phyloP scores from a whole-genome alignment of 768 basidiomycete species.

The Agaricus blazei region DNA sequence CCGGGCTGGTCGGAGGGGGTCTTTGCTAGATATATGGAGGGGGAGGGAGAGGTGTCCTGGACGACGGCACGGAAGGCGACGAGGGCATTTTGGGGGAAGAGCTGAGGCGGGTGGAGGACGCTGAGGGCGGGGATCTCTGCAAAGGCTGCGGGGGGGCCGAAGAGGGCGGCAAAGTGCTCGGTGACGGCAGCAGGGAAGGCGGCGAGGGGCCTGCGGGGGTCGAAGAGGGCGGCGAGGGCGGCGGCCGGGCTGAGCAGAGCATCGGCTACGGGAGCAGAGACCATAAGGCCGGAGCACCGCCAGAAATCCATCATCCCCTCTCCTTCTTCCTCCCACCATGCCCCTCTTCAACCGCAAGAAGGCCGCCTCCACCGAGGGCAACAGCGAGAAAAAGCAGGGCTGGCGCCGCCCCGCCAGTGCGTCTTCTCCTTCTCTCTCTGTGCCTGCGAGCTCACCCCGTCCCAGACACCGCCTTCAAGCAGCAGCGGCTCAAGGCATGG shows the following conservation, averaged over 20 bases:
- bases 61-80: conserved; percentile 76
- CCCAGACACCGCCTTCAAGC: conserved; percentile 96
- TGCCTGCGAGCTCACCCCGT: conserved; percentile 13
- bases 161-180: conserved; percentile 40
- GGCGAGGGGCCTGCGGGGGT: conserved; percentile 21
- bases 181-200: conserved; percentile 39
- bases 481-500: conserved; percentile 99
- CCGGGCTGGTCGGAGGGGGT: conserved; percentile 41
- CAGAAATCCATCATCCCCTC: not conserved
- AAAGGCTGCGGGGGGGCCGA: conserved; percentile 34
- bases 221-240: conserved; percentile 46
- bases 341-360: conserved; percentile 56
- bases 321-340: conserved; percentile 30
- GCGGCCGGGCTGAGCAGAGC: conserved; percentile 41
- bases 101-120: conserved; percentile 41
- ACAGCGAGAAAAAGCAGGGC: conserved; percentile 75
- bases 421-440: conserved; percentile 22
- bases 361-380: conserved; percentile 19
- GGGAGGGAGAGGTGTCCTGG: conserved; percentile 73
- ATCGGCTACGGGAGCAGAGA: conserved; percentile 42
- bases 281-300: conserved; percentile 33
- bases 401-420: conserved; percentile 84
- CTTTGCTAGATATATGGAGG: conserved; percentile 65
- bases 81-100: conserved; percentile 46
- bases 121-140: conserved; percentile 47